Base-by-base conservation (phyloP, 352 stramenopile species). In the Pythium guiyangense region DNA sequence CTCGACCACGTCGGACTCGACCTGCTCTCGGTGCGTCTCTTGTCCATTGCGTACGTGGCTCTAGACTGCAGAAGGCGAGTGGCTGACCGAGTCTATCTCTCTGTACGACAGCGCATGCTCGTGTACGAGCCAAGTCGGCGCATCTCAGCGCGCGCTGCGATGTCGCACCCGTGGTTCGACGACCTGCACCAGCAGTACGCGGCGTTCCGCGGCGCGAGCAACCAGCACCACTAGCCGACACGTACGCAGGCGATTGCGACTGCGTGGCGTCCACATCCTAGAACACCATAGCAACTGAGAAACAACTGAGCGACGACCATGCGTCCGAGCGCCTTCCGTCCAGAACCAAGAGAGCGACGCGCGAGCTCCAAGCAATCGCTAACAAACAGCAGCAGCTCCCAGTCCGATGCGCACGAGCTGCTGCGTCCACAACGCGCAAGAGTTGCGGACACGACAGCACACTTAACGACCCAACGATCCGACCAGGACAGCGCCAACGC, bases 121-220 rank as follows among this genome's bases (percentile, higher is more conserved):
- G 74, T 90, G 63, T 95, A 86, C 60, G 85, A 95, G 54, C 85
- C 85, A 25, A 85, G 78, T 44, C 67, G 59, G 42, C 81, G 85
- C 35, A 95, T 95, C 48, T 90, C 85, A 27, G 81, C 85, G 18
- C 81, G 84, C 49, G 75, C 78, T 10, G 85, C 85, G 22, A 91
- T 95, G 85, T 68, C 70, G 18, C 85, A 95, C 54, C 79, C 84
- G 49, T 95, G 84, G 84, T 95, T 95, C 52, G 76, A 88, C 45
- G 82, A 93, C 35, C 54, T 94, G 46, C 79, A 92, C 37, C 66
- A 73, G 26, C 80, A 90, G 53, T 90, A 91, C 61, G 67, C 79
- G 20, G 80, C 76, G 8, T 91, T 91, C 64, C 78, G 74, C 65
- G 63, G 48, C 25, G 54, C 62, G 43, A 71, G 66, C 29, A 69